Evolutionary conservation across 2,329 filamentous ascomycete genomes (phyloP).

Genomic region (Fusarium siculi): DNA sequence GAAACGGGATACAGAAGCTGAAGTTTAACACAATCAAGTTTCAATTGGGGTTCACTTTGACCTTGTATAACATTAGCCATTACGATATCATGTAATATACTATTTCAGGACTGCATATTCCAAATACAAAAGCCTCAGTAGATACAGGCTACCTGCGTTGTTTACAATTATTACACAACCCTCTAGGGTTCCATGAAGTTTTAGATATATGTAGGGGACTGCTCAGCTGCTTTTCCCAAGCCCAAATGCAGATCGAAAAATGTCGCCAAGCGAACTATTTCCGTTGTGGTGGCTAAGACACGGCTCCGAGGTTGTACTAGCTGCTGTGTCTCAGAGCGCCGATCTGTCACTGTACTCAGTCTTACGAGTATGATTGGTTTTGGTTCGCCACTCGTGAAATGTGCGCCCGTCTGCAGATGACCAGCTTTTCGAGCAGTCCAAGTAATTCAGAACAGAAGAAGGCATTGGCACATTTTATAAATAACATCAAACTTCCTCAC

Average conservation of each 20-base stretch:
- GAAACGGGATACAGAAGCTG: not conserved
- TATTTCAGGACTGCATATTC: fast-evolving
- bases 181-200: not conserved
- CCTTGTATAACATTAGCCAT: fast-evolving
- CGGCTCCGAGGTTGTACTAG: not conserved
- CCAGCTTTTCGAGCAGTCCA: not conserved
- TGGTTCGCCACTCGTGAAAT: not conserved
- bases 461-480: not conserved
- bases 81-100: fast-evolving
- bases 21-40: fast-evolving
- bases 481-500: not conserved
- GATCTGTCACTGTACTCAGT: not conserved
- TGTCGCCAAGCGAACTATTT: not conserved
- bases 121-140: not conserved
- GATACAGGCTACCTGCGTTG: not conserved
- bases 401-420: not conserved
- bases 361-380: not conserved
- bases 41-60: not conserved
- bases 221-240: not conserved
- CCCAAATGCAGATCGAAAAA: not conserved
- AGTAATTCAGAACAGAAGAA: not conserved
- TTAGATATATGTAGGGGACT: not conserved
- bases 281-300: not conserved
- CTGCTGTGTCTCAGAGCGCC: not conserved
- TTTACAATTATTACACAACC: not conserved